Evolutionary conservation across 352 stramenopile genomes (phyloP).

Genomic region (Phytophthora quininea): DNA sequence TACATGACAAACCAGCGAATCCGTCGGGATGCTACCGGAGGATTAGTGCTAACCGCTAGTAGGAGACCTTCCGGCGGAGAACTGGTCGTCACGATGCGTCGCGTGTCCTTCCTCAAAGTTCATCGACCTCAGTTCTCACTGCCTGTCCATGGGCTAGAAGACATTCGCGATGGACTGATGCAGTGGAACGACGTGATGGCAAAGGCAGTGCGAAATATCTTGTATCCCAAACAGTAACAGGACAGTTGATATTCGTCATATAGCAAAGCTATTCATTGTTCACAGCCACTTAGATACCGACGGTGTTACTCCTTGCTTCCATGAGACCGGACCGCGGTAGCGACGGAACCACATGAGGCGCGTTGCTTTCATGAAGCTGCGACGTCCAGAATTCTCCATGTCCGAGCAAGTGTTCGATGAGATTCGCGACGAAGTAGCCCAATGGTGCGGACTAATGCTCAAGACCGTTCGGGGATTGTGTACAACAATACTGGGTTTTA

Average conservation of each 20-base stretch:
- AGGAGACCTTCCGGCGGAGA: neutral
- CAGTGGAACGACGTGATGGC: slow-evolving; percentile 33
- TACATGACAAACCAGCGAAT: slow-evolving; percentile 12
- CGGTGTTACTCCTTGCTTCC: neutral
- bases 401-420: neutral
- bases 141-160: slow-evolving; percentile 14
- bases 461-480: slow-evolving; percentile 1
- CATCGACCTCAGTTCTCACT: slow-evolving; percentile 27
- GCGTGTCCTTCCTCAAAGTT: slow-evolving; percentile 19
- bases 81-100: slow-evolving; percentile 15
- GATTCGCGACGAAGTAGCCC: neutral
- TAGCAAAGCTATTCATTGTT: neutral
- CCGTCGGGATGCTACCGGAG: slow-evolving; percentile 14
- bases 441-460: slow-evolving; percentile 9
- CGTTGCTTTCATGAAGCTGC: slow-evolving; percentile 1
- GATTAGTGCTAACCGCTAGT: slow-evolving; percentile 7
- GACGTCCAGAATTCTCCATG: slow-evolving; percentile 1
- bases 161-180: slow-evolving; percentile 13
- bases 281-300: neutral
- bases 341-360: neutral
- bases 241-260: neutral
- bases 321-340: neutral
- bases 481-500: slow-evolving; percentile 3
- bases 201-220: slow-evolving; percentile 22
- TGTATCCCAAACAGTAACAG: slow-evolving; percentile 12